Evolutionary conservation across 2,329 filamentous ascomycete genomes (phyloP).

Genomic region (Cladosporium sp.): DNA sequence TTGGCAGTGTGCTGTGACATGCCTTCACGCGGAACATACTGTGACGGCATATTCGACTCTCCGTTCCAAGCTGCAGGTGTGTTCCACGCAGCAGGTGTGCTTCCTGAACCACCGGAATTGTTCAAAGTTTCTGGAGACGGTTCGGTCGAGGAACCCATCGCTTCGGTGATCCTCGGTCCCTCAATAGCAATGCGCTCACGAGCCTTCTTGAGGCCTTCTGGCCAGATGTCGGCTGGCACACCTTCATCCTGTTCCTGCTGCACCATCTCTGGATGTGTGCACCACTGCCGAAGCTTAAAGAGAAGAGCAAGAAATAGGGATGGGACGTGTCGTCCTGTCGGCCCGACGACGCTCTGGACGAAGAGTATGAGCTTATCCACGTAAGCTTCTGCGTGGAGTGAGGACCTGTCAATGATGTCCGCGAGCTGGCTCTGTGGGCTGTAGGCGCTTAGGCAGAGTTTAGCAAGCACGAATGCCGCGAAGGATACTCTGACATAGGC

Average conservation of each 20-base stretch:
- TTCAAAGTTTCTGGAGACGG: background rate
- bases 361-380: conserved; percentile 67
- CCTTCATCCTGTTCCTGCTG: conserved; percentile 9
- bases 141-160: background rate
- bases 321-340: conserved; percentile 21
- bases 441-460: conserved; percentile 66
- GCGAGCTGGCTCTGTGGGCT: conserved; percentile 62
- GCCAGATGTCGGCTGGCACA: conserved; percentile 12
- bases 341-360: conserved; percentile 59
- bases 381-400: conserved; percentile 63
- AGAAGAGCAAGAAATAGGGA: conserved; percentile 28
- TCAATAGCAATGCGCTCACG: background rate
- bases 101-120: background rate
- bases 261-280: conserved; percentile 22
- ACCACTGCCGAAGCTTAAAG: conserved; percentile 30
- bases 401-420: conserved; percentile 64
- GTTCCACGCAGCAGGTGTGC: background rate
- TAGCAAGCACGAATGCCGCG: conserved; percentile 67
- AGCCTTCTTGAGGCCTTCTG: conserved; percentile 10
- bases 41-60: background rate
- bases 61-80: conserved; percentile 9
- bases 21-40: background rate
- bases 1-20: background rate
- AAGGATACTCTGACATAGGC: conserved; percentile 70
- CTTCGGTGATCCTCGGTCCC: background rate